Conservation (phyloP, 495 filamentous ascomycete genomes). For the Penicillium pancosmium region DNA sequence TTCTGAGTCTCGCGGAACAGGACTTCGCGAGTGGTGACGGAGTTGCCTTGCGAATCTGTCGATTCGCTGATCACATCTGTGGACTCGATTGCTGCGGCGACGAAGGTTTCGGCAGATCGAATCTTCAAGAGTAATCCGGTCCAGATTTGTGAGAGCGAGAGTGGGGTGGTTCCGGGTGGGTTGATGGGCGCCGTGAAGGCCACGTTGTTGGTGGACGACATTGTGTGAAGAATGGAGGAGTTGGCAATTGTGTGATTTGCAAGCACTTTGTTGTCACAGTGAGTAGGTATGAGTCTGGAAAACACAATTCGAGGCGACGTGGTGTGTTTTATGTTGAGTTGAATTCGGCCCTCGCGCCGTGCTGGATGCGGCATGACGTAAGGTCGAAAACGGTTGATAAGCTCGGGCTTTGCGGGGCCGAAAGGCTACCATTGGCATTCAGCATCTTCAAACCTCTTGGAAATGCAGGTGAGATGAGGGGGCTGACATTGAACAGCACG, state of each 20-base stretch:
- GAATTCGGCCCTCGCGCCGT: not conserved
- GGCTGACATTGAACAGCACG: too few species aligned
- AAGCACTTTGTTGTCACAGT: too few species aligned
- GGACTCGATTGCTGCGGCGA: slow-evolving; percentile 46
- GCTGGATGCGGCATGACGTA: slow-evolving; percentile 1
- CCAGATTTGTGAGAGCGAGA: slow-evolving; percentile 54
- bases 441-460: too few species aligned
- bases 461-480: too few species aligned
- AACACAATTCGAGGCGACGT: not conserved
- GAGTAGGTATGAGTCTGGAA: not conserved
- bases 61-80: slow-evolving; percentile 44
- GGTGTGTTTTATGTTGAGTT: slow-evolving; percentile 3
- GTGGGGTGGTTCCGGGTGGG: slow-evolving; percentile 41
- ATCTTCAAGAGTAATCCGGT: slow-evolving; percentile 52
- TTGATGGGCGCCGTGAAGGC: slow-evolving; percentile 58
- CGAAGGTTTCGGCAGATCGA: slow-evolving; percentile 53
- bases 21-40: slow-evolving; percentile 29
- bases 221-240: not conserved
- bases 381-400: not conserved
- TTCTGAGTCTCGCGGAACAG: slow-evolving; percentile 26
- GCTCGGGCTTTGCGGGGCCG: slow-evolving; percentile 7
- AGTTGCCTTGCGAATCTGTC: slow-evolving; percentile 32
- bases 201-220: slow-evolving; percentile 40
- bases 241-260: not conserved
- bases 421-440: not conserved